Evolutionary conservation across 257 asterid genomes (phyloP), one percentile per base, ranked within the genome.

Genomic region (Agastache rugosa): DNA sequence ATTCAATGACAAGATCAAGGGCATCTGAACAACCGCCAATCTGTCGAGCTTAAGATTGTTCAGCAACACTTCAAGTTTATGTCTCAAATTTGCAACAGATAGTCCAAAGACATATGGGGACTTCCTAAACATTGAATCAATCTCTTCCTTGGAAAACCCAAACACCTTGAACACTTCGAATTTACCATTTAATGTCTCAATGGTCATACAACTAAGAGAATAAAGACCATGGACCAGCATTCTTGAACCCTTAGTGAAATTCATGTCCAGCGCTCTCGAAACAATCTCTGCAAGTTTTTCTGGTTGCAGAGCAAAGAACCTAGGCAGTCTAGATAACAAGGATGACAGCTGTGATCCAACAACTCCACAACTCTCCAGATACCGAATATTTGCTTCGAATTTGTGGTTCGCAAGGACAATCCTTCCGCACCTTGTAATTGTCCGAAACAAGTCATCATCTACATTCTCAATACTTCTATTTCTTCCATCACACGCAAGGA

Each of bases 311-410:
- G 62, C 3, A 56, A 84, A 79, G 35, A 84, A 25, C 62, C 70
- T 25, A 50, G 88, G 82, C 8, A 61, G 78, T 67, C 77, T 66
- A 59, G 44, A 31, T 48, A 79, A 65, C 50, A 76, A 67, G 16
- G 54, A 22, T 3, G 84, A 73, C 55, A 81, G 25, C 39, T 76
- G 82, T 34, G 79, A 45, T 22, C 76, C 85, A 39, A 27, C 72
- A 60, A 83, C 75, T 23, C 87, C 85, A 59, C 80, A 50, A 42
- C 81, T 75, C 70, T 68, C 55, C 48, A 84, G 67, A 58, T 75
- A 84, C 11, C 15, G 34, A 64, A 78, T 72, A 69, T 78, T 84
- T 0, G 82, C 62, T 25, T 81, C 16, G 29, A 84, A 17, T 61
- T 45, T 68, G 41, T 4, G n/a, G 66, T 4, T 65, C 0, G 9